Evolutionary conservation across 495 filamentous ascomycete species (phyloP).

Genomic region (Clavariopsis aquatica): DNA sequence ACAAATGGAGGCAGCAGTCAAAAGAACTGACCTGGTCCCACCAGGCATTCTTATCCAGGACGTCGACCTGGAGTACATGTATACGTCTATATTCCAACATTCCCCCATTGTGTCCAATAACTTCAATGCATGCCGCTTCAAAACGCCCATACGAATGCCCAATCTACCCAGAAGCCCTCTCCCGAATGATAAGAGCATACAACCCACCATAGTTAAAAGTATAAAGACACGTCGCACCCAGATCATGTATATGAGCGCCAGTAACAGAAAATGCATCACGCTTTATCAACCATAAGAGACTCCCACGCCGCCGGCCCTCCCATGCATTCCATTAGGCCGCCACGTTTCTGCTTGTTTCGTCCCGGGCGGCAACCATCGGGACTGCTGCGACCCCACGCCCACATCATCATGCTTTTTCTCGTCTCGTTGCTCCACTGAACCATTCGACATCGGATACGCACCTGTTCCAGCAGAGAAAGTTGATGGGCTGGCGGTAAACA

Average conservation of each 20-base stretch:
- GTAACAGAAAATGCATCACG: slow-evolving; percentile 2
- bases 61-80: no score
- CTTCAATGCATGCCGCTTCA: background rate
- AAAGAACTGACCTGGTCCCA: no score
- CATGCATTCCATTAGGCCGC: slow-evolving; percentile 23
- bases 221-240: background rate
- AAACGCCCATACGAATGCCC: slow-evolving; percentile 18
- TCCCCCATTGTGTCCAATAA: background rate
- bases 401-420: slow-evolving; percentile 33
- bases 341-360: slow-evolving; percentile 41
- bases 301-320: slow-evolving; percentile 17
- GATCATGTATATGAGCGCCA: background rate
- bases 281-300: slow-evolving; percentile 21
- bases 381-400: slow-evolving; percentile 4
- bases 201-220: background rate
- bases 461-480: slow-evolving; percentile 21
- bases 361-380: slow-evolving; percentile 38
- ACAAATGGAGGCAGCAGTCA: no score
- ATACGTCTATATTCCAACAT: background rate
- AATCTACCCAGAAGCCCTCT: background rate
- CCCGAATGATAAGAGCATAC: background rate
- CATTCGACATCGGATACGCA: slow-evolving; percentile 25
- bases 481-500: slow-evolving; percentile 22
- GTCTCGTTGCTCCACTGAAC: slow-evolving; percentile 6
- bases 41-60: no score